Percentiles rank a stretch among this genome's conserved stretches.
phyloP scores from a whole-genome alignment of 2,329 filamentous ascomycete species.

The Mollisiaceae sp. region DNA sequence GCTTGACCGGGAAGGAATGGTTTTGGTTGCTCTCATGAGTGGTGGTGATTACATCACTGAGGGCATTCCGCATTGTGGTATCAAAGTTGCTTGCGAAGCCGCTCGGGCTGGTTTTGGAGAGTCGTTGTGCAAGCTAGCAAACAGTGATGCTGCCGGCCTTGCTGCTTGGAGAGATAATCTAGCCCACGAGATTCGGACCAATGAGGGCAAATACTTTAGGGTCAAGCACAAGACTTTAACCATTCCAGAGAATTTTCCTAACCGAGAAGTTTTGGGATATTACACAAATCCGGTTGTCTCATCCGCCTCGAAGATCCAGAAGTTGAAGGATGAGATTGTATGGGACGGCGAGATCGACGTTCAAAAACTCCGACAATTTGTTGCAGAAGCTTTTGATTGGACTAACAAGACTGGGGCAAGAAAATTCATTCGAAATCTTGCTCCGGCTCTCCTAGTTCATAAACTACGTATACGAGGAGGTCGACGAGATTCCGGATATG shows the following conservation, averaged over 20 bases:
- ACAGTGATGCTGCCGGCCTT: slow-evolving; percentile 63
- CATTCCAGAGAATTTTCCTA: slow-evolving; percentile 84
- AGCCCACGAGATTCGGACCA: slow-evolving; percentile 77
- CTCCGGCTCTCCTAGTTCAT: slow-evolving; percentile 74
- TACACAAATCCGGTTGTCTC: slow-evolving; percentile 91
- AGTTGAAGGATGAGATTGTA: slow-evolving; percentile 56
- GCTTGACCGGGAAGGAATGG: slow-evolving; percentile 86
- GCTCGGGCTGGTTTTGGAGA: slow-evolving; percentile 86
- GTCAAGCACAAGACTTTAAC: slow-evolving; percentile 73
- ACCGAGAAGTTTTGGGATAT: slow-evolving; percentile 77
- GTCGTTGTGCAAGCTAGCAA: slow-evolving; percentile 70
- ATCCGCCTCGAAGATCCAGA: slow-evolving; percentile 57
- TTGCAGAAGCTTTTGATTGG: slow-evolving; percentile 86
- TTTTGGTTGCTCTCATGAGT: slow-evolving; percentile 91
- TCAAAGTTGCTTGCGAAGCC: slow-evolving; percentile 88
- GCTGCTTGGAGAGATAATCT: slow-evolving; percentile 74
- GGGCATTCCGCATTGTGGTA: slow-evolving; percentile 85
- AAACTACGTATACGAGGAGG: slow-evolving; percentile 54
- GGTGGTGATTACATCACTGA: slow-evolving; percentile 93
- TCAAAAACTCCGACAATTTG: slow-evolving; percentile 72
- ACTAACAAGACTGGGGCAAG: slow-evolving; percentile 75
- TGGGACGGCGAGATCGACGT: slow-evolving; percentile 72
- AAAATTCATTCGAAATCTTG: slow-evolving; percentile 82
- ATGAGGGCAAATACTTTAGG: slow-evolving; percentile 81
- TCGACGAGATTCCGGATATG: slow-evolving; percentile 44